Evolutionary conservation across 2,329 filamentous ascomycete genomes (phyloP).

Genomic region (Aspergillus cejpii): DNA sequence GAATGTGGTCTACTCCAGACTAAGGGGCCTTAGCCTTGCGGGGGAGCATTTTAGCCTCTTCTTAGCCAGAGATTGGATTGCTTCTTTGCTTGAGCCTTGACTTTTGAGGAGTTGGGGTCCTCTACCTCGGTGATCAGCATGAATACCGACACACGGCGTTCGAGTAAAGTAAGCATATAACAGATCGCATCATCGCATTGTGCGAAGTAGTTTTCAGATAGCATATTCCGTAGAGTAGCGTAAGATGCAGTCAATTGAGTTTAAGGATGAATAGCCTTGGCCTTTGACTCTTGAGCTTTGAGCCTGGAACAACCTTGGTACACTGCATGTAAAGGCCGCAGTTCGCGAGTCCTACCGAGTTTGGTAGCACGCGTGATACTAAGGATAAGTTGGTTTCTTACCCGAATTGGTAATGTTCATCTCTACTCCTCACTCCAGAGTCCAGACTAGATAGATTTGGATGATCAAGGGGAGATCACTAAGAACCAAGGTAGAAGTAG

Average conservation of each 20-base stretch:
- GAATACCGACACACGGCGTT: no score
- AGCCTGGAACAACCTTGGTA: no score
- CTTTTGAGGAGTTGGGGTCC: constrained; percentile 5
- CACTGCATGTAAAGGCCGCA: no score
- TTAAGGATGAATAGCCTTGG: not conserved
- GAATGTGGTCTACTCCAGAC: constrained; percentile 4
- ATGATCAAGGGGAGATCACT: not conserved
- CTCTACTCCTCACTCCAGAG: no score
- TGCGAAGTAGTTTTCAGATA: constrained; percentile 3
- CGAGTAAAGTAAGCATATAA: constrained; percentile 7
- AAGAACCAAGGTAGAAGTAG: constrained; percentile 2
- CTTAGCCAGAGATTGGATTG: constrained; percentile 2
- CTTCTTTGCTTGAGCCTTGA: not conserved
- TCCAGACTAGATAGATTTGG: no score
- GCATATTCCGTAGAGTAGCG: no score
- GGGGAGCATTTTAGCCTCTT: constrained; percentile 4
- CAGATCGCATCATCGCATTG: not conserved
- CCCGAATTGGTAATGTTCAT: no score
- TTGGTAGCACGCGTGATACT: no score
- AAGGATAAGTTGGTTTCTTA: no score
- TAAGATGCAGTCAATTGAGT: not conserved
- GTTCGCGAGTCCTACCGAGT: no score
- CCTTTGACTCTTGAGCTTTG: no score
- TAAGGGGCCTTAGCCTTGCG: constrained; percentile 8
- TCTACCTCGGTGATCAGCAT: constrained; percentile 12